These are phyloP conservation scores for Alternaria burnsii DNA, from an alignment of 2,329 filamentous ascomycete genomes.

Conservation along the genomic window DNA sequence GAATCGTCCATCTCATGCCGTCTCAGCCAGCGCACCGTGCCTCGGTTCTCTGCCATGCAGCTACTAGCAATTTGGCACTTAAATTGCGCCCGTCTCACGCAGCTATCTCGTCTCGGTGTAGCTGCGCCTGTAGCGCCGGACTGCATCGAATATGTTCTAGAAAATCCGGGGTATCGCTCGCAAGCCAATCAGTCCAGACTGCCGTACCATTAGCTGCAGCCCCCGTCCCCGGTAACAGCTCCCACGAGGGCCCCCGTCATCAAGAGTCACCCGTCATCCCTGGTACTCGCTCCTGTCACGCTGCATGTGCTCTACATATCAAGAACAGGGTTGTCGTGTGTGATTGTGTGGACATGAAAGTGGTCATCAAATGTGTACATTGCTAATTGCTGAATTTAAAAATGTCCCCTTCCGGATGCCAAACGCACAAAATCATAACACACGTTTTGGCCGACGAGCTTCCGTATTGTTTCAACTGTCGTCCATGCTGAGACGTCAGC, in stretches of 20 bases:
- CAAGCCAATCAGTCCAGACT: slow-evolving; percentile 33
- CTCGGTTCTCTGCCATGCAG: slow-evolving; percentile 24
- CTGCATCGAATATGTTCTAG: slow-evolving; percentile 24
- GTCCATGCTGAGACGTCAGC: slow-evolving; percentile 85
- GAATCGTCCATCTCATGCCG: slow-evolving; percentile 3
- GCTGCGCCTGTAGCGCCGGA: slow-evolving; percentile 32
- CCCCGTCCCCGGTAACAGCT: slow-evolving; percentile 16
- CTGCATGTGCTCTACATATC: neutral
- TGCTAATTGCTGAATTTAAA: slow-evolving; percentile 41
- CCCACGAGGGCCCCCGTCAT: slow-evolving; percentile 26
- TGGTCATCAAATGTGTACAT: slow-evolving; percentile 1
- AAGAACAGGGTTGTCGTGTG: neutral
- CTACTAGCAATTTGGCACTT: slow-evolving; percentile 31
- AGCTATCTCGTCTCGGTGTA: slow-evolving; percentile 19
- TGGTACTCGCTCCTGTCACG: slow-evolving; percentile 14
- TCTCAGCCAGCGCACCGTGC: slow-evolving; percentile 17
- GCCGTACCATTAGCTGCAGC: slow-evolving; percentile 1
- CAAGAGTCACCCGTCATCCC: slow-evolving; percentile 25
- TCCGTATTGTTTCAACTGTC: slow-evolving; percentile 79
- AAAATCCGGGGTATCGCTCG: slow-evolving; percentile 47
- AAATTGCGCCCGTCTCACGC: slow-evolving; percentile 37
- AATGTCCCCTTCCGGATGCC: slow-evolving; percentile 67
- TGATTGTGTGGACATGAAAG: neutral
- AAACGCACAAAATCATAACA: slow-evolving; percentile 86
- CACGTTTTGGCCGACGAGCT: slow-evolving; percentile 86